A percentile compares a stretch with the other conserved stretches of the same genome.
Evolutionary conservation across 108 stramenopile species (phyloP).

Genomic region (Nitzschia palea): DNA sequence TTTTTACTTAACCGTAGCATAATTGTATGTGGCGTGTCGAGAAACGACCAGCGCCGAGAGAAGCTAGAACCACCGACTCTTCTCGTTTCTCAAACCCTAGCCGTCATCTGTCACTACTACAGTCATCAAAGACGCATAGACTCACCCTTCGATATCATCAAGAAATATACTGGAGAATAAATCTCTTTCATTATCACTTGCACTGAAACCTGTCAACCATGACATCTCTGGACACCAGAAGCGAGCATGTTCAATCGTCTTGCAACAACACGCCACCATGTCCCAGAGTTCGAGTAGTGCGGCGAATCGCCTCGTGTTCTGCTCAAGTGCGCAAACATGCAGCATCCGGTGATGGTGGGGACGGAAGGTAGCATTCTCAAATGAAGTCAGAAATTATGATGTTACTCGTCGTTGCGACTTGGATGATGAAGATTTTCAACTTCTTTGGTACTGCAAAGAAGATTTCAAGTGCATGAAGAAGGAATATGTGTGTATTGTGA

Average conservation of each 20-base stretch:
- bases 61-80: too few species aligned
- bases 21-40: too few species aligned
- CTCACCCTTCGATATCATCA: too few species aligned
- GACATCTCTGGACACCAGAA: slow-evolving; percentile 5
- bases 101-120: too few species aligned
- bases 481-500: slow-evolving; percentile 7
- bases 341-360: not conserved
- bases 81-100: too few species aligned
- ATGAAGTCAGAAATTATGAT: not conserved
- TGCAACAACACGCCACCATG: not conserved
- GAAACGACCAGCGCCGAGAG: too few species aligned
- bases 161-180: too few species aligned
- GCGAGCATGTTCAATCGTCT: slow-evolving; percentile 7
- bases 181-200: too few species aligned
- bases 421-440: slow-evolving; percentile 2
- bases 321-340: not conserved
- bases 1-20: too few species aligned
- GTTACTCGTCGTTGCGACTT: slow-evolving; percentile 9
- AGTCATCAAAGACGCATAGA: too few species aligned
- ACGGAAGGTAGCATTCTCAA: not conserved
- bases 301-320: slow-evolving; percentile 7
- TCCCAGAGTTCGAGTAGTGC: not conserved
- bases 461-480: slow-evolving; percentile 16
- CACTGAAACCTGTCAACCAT: too few species aligned
- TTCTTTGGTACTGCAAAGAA: slow-evolving; percentile 11